Conservation (phyloP, 225 moss, liverwort and hornwort species). For the Anthoceros angustus region DNA sequence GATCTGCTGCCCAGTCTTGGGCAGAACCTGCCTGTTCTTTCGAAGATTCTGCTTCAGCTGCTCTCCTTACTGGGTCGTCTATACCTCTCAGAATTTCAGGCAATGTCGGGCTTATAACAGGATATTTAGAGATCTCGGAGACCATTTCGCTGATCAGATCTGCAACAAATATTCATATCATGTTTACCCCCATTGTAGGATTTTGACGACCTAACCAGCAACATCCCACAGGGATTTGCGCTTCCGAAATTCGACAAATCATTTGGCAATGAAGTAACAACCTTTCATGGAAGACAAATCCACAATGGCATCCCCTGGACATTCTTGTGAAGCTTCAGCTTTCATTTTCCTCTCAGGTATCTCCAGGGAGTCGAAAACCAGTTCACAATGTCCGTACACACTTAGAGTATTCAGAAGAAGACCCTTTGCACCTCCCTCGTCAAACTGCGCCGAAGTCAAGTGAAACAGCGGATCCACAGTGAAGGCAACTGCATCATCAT, state of each 20-base stretch:
- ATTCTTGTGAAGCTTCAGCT: constrained; percentile 27
- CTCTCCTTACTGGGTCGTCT: constrained; percentile 61
- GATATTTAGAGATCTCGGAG: constrained; percentile 36
- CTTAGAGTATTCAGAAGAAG: constrained; percentile 68
- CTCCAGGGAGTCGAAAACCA: constrained; percentile 82
- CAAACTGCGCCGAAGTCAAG: constrained; percentile 91
- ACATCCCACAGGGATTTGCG: not conserved
- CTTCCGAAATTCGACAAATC: too few species aligned
- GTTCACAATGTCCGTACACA: constrained; percentile 75
- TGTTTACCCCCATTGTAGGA: constrained; percentile 3
- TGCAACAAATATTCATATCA: constrained; percentile 11
- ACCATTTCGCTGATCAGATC: constrained; percentile 58
- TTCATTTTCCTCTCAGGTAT: constrained; percentile 75
- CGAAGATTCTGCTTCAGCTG: constrained; percentile 45
- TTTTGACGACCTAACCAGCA: constrained; percentile 12
- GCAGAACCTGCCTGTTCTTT: constrained; percentile 11
- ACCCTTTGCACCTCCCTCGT: constrained; percentile 90
- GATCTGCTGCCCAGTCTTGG: constrained; percentile 4
- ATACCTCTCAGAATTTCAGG: constrained; percentile 61
- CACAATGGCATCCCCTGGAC: constrained; percentile 29
- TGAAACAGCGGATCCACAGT: constrained; percentile 89
- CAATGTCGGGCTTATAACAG: constrained; percentile 64
- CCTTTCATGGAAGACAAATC: constrained; percentile 69
- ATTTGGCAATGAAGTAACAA: constrained; percentile 11
- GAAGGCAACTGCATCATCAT: constrained; percentile 61